These are phyloP conservation scores for Arthrobotrys entomopaga DNA, from an alignment of 2,329 filamentous ascomycete species.

Conservation along the genomic window DNA sequence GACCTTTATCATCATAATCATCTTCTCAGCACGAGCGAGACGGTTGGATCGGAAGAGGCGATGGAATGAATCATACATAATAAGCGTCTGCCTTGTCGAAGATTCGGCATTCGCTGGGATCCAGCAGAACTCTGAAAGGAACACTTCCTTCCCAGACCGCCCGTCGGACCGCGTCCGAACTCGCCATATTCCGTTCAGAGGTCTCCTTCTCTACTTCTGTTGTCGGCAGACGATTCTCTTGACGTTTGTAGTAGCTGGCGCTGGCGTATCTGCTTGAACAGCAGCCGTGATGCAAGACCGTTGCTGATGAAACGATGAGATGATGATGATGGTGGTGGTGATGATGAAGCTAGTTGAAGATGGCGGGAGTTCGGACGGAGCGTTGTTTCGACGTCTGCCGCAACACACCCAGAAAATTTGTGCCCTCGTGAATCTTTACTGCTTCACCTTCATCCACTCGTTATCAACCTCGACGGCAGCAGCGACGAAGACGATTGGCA, in stretches of 20 bases:
- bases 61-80: conserved; percentile 56
- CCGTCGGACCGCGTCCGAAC: conserved; percentile 55
- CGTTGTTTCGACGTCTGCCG: conserved; percentile 26
- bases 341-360: conserved; percentile 6
- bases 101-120: conserved; percentile 58
- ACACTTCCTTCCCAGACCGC: conserved; percentile 58
- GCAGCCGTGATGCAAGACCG: not conserved
- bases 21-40: conserved; percentile 31
- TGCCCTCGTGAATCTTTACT: conserved; percentile 23
- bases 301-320: not conserved
- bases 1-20: not conserved
- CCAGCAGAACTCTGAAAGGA: conserved; percentile 58
- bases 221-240: not conserved
- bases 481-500: conserved; percentile 9
- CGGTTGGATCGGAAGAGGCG: conserved; percentile 5
- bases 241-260: not conserved
- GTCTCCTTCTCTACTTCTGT: not conserved
- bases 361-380: not conserved
- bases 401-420: conserved; percentile 48
- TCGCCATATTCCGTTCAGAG: not conserved
- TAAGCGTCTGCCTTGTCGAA: conserved; percentile 58
- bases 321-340: conserved; percentile 6
- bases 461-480: not conserved
- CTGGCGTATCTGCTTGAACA: too few relatives aligned
- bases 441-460: not conserved